Evolutionary conservation across 176 grass and related monocot genomes (phyloP), one percentile per base, ranked within the genome.

Genomic region (Aegilops sharonensis): DNA sequence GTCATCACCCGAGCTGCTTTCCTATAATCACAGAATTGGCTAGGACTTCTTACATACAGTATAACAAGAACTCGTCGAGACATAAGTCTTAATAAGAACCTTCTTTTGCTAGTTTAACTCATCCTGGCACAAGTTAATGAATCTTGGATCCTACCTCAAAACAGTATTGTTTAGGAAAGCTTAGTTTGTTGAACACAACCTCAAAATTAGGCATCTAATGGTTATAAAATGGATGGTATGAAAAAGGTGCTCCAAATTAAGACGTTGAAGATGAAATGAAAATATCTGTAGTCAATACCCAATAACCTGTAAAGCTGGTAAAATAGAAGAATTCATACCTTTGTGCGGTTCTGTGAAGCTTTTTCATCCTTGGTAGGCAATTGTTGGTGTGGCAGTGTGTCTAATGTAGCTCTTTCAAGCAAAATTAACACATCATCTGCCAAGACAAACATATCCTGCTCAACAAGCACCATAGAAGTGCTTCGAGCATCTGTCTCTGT

Each of bases 291-390:
- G 40, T 42, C 29, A 77, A 65, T 47, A 81, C 43, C 47, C 57
- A 87, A 39, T 80, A 6, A 20, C 87, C 75, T 81, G 8, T 43
- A 69, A 25, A 81, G 80, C 18, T 25, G 7, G 30, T 59, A 8
- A 77, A 82, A 45, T 10, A 71, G 47, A 83, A 70, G 59, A 27
- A 37, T 25, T 25, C 40, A 72, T 63, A 97, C 95, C 92, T 97
- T 97, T 25, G 89, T 91, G 30, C 90, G 91, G 63, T 91, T 87
- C 78, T 97, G 95, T 69, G 80, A 76, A 90, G 74, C 85, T 86
- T 95, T 98, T 66, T 98, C 95, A 88, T 98, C 95, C 81, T 98
- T 98, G 66, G 90, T 56, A 29, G 85, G 90, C 77, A 94, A 92
- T 35, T 88, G 90, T 75, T 95, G 93, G 87, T 92, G 88, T 12